A percentile compares a stretch with the other conserved stretches of the same genome.
Conservation (phyloP, 163 green algal species). For the Chlamydomonas reinhardtii region DNA sequence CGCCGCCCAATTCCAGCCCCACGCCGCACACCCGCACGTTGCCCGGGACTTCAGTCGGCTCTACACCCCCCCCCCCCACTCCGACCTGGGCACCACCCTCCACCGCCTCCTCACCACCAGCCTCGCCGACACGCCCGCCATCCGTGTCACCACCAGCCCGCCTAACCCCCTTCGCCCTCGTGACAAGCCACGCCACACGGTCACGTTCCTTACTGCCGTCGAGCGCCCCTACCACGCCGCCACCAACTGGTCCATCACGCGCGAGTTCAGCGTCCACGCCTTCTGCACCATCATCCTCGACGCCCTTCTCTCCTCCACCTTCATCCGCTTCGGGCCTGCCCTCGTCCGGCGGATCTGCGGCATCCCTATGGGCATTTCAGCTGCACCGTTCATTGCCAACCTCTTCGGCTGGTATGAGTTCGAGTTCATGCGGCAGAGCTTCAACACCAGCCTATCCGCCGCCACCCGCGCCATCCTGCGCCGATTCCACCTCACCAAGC, state of each 20-base stretch:
- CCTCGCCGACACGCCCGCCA: neutral
- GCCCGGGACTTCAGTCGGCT: neutral
- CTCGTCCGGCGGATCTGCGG: neutral
- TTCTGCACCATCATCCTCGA: neutral
- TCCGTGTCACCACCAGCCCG: neutral
- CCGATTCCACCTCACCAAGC: neutral
- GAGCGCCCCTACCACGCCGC: neutral
- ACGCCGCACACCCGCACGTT: too few species aligned
- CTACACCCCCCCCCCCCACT: neutral
- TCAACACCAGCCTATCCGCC: too few species aligned
- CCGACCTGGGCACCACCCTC: neutral
- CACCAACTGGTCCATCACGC: neutral
- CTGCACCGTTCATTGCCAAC: neutral
- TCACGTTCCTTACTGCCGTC: neutral
- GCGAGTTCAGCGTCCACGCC: neutral
- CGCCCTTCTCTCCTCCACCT: neutral
- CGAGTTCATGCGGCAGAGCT: neutral
- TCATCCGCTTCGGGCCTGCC: neutral
- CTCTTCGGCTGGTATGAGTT: neutral
- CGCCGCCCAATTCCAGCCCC: neutral
- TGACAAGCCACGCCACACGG: too few species aligned
- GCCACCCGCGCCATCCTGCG: neutral
- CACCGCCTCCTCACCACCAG: neutral
- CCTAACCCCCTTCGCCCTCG: too few species aligned
- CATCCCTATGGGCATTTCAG: slow-evolving; percentile 10